These are phyloP conservation scores for Diatrype stigma DNA, from an alignment of 2,329 filamentous ascomycete genomes.

Conservation along the genomic window DNA sequence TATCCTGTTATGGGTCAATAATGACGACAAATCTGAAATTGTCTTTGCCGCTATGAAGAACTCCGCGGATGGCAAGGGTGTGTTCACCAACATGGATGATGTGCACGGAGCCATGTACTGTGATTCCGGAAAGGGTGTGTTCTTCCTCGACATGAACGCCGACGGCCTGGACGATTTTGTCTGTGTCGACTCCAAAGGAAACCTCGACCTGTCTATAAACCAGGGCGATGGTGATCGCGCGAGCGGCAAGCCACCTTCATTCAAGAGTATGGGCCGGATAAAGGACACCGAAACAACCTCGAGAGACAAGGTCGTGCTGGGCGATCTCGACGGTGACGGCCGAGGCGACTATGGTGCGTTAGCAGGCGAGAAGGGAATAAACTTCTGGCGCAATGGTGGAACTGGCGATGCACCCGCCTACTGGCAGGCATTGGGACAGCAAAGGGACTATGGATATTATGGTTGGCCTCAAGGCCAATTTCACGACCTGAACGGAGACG, in stretches of 20 bases:
- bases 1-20: slow-evolving; percentile 19
- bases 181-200: slow-evolving; percentile 21
- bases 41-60: slow-evolving; percentile 5
- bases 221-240: slow-evolving; percentile 10
- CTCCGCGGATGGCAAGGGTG: slow-evolving; percentile 4
- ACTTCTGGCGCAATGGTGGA: slow-evolving; percentile 27
- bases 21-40: slow-evolving; percentile 21
- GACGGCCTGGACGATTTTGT: slow-evolving; percentile 28
- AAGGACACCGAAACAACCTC: slow-evolving; percentile 8
- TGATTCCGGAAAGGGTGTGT: slow-evolving; percentile 4
- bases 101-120: slow-evolving; percentile 2
- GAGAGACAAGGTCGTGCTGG: slow-evolving; percentile 21
- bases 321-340: slow-evolving; percentile 29
- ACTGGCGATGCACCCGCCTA: slow-evolving; percentile 19
- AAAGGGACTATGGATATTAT: slow-evolving; percentile 18
- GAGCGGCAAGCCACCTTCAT: slow-evolving; percentile 12
- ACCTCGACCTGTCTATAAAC: slow-evolving; percentile 15
- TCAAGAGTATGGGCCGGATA: slow-evolving; percentile 16
- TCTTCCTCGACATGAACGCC: slow-evolving; percentile 10
- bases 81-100: slow-evolving; percentile 13
- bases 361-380: slow-evolving; percentile 19
- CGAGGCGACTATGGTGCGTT: slow-evolving; percentile 29
- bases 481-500: slow-evolving; percentile 19
- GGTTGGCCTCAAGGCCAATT: slow-evolving; percentile 16
- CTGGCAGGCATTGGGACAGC: slow-evolving; percentile 29